Percentiles rank a stretch among this genome's conserved stretches.
phyloP scores from a whole-genome alignment of 140 eudicot species.

The Stevia rebaudiana region DNA sequence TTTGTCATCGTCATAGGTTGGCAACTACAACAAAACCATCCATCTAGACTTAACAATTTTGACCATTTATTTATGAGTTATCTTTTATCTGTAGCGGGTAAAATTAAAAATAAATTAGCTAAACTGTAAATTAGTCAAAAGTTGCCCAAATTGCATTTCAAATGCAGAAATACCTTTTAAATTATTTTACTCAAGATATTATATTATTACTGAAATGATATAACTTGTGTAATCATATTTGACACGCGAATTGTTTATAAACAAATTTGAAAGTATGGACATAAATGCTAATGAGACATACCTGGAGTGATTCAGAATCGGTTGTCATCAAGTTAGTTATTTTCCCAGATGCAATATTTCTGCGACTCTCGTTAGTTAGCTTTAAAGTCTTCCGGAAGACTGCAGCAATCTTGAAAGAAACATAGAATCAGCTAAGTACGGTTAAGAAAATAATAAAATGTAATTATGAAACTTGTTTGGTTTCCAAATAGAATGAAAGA shows the following conservation, averaged over 20 bases:
- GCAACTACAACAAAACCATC: background rate
- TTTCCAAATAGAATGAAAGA: background rate
- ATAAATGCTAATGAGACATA: slow-evolving; percentile 28
- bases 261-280: background rate
- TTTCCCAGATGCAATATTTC: slow-evolving; percentile 72
- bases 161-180: background rate
- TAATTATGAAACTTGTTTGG: slow-evolving; percentile 5
- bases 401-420: slow-evolving; percentile 70
- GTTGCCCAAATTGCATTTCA: background rate
- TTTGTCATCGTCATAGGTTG: background rate
- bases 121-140: background rate
- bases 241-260: background rate
- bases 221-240: background rate
- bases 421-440: slow-evolving; percentile 17
- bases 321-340: slow-evolving; percentile 93
- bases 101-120: background rate
- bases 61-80: background rate
- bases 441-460: slow-evolving; percentile 5
- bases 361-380: slow-evolving; percentile 90
- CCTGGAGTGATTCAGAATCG: slow-evolving; percentile 91
- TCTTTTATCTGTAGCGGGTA: background rate
- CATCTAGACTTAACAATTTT: background rate
- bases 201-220: background rate
- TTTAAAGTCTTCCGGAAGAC: slow-evolving; percentile 81
- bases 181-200: background rate